phyloP scores from a whole-genome alignment of 805 yeast species.

The Gaillardinia entomophila region DNA sequence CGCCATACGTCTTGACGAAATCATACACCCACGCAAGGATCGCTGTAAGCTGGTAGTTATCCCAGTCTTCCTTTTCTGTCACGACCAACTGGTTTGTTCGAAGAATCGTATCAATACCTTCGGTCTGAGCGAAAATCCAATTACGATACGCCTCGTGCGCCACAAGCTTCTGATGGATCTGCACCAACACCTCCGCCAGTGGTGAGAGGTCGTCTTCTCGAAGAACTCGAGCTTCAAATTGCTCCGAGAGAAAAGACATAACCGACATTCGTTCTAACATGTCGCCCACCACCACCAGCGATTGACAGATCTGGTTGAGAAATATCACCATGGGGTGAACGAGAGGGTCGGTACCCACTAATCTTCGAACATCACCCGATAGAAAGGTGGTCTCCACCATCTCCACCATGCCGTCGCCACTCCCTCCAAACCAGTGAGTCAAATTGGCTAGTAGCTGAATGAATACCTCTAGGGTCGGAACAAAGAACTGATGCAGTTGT shows the following conservation, averaged over 20 bases:
- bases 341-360: no score
- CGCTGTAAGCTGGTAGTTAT: constrained; percentile 27
- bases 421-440: no score
- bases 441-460: constrained; percentile 9
- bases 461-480: constrained; percentile 5
- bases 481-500: constrained; percentile 1
- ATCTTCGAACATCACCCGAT: no score
- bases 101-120: constrained; percentile 9
- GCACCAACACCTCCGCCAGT: not conserved
- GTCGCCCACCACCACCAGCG: no score
- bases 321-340: no score
- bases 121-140: constrained; percentile 9
- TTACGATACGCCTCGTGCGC: constrained; percentile 27
- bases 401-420: no score
- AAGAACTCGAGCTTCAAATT: no score
- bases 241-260: no score
- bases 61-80: constrained; percentile 38
- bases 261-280: no score
- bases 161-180: constrained; percentile 2
- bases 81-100: constrained; percentile 27
- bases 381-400: no score
- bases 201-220: no score
- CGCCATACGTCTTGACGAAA: constrained; percentile 15
- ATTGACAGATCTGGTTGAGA: no score
- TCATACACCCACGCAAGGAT: constrained; percentile 39